Percentiles rank a stretch among this genome's conserved stretches.
phyloP scores from a whole-genome alignment of 192 early-diverging fungal genomes.

The Radiomyces spectabilis region DNA sequence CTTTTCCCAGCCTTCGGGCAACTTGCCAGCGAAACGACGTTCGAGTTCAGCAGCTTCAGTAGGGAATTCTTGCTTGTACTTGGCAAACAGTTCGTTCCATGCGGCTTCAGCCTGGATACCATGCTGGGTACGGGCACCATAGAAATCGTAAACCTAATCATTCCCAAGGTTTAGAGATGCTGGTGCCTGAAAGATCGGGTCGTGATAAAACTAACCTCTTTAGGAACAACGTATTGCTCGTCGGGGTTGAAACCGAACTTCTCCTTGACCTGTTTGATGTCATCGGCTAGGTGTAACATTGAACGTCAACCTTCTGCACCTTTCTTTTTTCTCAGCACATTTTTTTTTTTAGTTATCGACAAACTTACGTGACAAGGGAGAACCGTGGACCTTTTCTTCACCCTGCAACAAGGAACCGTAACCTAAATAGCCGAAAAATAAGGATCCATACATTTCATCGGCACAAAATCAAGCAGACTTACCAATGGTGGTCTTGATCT shows the following conservation, averaged over 20 bases:
- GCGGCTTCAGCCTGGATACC: slow-evolving; percentile 58
- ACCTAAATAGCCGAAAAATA: slow-evolving; percentile 1
- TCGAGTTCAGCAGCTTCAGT: slow-evolving; percentile 60
- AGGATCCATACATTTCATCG: not conserved
- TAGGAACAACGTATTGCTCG: slow-evolving; percentile 64
- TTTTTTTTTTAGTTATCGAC: not conserved
- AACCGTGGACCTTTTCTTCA: slow-evolving; percentile 88
- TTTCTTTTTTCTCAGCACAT: not conserved
- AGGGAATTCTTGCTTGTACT: slow-evolving; percentile 64
- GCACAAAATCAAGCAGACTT: not conserved
- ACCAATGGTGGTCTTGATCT: slow-evolving; percentile 88
- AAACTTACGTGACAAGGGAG: slow-evolving; percentile 54
- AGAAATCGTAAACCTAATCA: slow-evolving; percentile 48
- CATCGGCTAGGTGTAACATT: slow-evolving; percentile 37
- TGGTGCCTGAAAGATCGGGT: slow-evolving; percentile 26
- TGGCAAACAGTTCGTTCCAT: slow-evolving; percentile 71
- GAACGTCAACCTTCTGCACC: not conserved
- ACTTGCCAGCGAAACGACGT: slow-evolving; percentile 64
- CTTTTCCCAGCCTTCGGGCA: slow-evolving; percentile 66
- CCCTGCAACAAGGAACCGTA: slow-evolving; percentile 86
- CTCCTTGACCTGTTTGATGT: slow-evolving; percentile 74
- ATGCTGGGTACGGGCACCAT: slow-evolving; percentile 41
- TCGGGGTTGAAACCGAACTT: slow-evolving; percentile 80
- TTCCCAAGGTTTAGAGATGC: too few relatives aligned
- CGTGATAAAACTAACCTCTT: slow-evolving; percentile 47